Evolutionary conservation across 306 rosid genomes (phyloP).

Genomic region (Carpinus viminea): DNA sequence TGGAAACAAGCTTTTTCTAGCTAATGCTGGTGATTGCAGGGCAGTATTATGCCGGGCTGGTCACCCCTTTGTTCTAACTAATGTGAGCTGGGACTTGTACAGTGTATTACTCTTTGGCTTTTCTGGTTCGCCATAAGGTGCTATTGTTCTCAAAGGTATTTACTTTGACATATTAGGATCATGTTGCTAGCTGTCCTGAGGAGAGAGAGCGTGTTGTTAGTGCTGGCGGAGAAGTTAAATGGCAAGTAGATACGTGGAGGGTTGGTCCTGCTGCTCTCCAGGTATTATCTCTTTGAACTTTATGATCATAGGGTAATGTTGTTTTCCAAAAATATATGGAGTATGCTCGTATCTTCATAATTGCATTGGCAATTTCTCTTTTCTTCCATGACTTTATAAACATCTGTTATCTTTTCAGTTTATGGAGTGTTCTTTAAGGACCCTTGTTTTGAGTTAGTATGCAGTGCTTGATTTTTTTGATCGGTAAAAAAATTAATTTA

Average conservation of each 20-base stretch:
- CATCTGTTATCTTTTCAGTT: background rate
- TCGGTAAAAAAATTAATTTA: too few species aligned
- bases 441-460: background rate
- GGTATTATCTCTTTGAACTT: slow-evolving; percentile 46
- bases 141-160: slow-evolving; percentile 12
- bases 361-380: background rate
- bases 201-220: slow-evolving; percentile 82
- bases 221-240: slow-evolving; percentile 74
- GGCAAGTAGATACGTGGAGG: slow-evolving; percentile 97
- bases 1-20: slow-evolving; percentile 74
- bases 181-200: slow-evolving; percentile 80
- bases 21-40: slow-evolving; percentile 91
- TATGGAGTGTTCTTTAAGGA: background rate
- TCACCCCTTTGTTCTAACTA: slow-evolving; percentile 66
- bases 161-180: slow-evolving; percentile 59
- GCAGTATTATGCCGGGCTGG: slow-evolving; percentile 83
- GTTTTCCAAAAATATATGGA: slow-evolving; percentile 2
- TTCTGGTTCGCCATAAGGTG: background rate
- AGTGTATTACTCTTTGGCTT: slow-evolving; percentile 3
- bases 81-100: slow-evolving; percentile 46
- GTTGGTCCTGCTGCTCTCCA: slow-evolving; percentile 94
- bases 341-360: background rate
- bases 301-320: slow-evolving; percentile 11
- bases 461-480: background rate
- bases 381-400: background rate